Evolutionary conservation across 345 rosid genomes (phyloP).

Genomic region (Sonneratia caseolaris): DNA sequence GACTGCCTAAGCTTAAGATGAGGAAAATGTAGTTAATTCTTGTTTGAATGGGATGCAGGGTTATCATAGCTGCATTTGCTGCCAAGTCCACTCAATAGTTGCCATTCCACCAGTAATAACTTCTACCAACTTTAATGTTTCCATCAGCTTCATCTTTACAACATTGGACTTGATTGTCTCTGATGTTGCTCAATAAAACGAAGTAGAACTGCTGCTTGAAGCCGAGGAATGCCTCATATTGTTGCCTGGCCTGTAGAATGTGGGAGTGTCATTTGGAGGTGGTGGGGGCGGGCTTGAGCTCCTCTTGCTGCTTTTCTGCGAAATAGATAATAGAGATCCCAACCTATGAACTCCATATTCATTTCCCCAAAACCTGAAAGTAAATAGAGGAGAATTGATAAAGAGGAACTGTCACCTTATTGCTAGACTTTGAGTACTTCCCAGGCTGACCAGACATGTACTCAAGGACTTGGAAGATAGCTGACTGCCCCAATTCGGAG

Average conservation of each 20-base stretch:
- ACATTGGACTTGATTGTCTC: not conserved
- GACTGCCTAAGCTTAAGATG: conserved; percentile 4
- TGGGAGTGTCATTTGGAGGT: conserved; percentile 17
- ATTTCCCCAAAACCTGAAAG: not conserved
- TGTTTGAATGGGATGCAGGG: conserved; percentile 23
- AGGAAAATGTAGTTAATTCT: conserved; percentile 8
- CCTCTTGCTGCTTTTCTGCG: conserved; percentile 11
- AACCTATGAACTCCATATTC: not conserved
- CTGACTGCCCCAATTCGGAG: conserved; percentile 43
- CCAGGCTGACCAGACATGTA: conserved; percentile 48
- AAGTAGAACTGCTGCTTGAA: not conserved
- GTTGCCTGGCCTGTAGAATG: conserved; percentile 19
- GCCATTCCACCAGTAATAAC: conserved; percentile 28
- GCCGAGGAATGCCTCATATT: conserved; percentile 4
- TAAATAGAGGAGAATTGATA: not conserved
- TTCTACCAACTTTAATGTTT: conserved; percentile 9
- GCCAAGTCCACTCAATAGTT: not conserved
- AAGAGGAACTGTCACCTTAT: conserved; percentile 22
- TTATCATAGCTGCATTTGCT: not conserved
- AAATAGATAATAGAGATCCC: not conserved
- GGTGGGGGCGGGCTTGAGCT: conserved; percentile 16
- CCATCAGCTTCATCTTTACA: not conserved
- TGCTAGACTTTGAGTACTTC: conserved; percentile 18
- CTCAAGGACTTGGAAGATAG: conserved; percentile 60
- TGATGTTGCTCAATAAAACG: too few species aligned